phyloP scores from a whole-genome alignment of 345 rosid species.

The Brassica incana region DNA sequence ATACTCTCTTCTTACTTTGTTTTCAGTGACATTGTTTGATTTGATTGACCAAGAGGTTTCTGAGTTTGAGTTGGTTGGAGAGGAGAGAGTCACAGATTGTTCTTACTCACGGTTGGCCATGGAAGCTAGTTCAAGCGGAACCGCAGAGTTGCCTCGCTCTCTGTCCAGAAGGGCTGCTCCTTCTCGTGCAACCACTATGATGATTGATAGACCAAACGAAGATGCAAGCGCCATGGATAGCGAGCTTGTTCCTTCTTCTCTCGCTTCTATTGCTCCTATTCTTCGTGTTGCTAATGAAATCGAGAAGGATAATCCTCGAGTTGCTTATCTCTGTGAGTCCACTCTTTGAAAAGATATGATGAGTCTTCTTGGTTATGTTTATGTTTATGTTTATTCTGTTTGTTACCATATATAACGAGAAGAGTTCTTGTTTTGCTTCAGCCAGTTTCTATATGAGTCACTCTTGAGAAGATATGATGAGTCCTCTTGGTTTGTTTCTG shows the following conservation, averaged over 20 bases:
- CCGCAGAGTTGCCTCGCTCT: constrained; percentile 40
- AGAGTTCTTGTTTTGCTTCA: not conserved
- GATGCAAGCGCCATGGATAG: constrained; percentile 64
- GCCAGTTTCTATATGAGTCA: not conserved
- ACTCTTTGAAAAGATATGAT: not conserved
- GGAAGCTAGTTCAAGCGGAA: constrained; percentile 82
- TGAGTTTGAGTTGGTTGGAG: not conserved
- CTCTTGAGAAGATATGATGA: too few species aligned
- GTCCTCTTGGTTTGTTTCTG: not conserved
- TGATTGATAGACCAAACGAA: constrained; percentile 54
- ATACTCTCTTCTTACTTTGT: constrained; percentile 10
- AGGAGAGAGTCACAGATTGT: not conserved
- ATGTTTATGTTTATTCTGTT: not conserved
- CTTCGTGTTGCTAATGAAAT: constrained; percentile 97
- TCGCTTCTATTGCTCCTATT: constrained; percentile 64
- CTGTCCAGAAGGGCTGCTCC: constrained; percentile 44
- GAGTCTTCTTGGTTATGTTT: not conserved
- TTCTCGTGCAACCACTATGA: constrained; percentile 52
- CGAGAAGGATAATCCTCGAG: constrained; percentile 74
- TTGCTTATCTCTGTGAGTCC: constrained; percentile 81
- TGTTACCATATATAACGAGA: not conserved
- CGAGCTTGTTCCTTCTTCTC: constrained; percentile 86
- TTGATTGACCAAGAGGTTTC: not conserved
- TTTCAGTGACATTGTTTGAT: constrained; percentile 23
- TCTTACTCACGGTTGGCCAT: constrained; percentile 18